Conservation (phyloP, 1,284 basidiomycete genomes). For the Tilletia walkeri region DNA sequence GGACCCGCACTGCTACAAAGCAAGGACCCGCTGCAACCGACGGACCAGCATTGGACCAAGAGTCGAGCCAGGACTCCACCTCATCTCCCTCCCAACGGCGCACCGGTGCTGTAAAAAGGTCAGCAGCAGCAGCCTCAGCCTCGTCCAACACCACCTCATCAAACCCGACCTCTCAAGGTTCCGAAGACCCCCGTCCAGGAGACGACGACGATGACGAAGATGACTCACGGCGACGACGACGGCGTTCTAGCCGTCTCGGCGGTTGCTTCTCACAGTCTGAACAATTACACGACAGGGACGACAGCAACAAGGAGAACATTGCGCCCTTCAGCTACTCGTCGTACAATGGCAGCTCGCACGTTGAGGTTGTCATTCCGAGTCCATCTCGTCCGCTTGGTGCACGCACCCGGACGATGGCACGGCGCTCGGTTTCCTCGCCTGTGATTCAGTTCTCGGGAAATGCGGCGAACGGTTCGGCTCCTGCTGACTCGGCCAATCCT, state of each 20-base stretch:
- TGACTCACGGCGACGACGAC: not conserved
- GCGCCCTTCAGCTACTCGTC: constrained; percentile 40
- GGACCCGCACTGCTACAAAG: not conserved
- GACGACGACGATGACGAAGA: constrained; percentile 19
- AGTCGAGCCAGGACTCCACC: not conserved
- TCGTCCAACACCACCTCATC: not conserved
- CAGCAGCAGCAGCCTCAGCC: not conserved
- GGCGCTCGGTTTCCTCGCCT: constrained; percentile 9
- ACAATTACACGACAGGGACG: constrained; percentile 31
- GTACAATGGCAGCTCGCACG: not conserved
- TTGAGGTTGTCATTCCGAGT: not conserved
- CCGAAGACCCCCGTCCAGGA: not conserved
- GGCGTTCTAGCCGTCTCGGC: constrained; percentile 25
- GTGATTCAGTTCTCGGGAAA: not conserved
- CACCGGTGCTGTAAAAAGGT: not conserved
- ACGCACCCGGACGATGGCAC: not conserved
- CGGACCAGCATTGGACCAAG: not conserved
- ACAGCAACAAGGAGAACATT: constrained; percentile 54
- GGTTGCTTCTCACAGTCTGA: constrained; percentile 32
- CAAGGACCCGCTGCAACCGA: not conserved
- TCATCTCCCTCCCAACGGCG: not conserved
- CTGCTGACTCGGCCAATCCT: not conserved
- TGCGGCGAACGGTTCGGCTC: not conserved
- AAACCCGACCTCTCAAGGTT: not conserved
- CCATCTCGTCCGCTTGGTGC: not conserved